These are phyloP conservation scores for Neurospora tetraspora DNA, from an alignment of 495 filamentous ascomycete genomes.

Conservation along the genomic window DNA sequence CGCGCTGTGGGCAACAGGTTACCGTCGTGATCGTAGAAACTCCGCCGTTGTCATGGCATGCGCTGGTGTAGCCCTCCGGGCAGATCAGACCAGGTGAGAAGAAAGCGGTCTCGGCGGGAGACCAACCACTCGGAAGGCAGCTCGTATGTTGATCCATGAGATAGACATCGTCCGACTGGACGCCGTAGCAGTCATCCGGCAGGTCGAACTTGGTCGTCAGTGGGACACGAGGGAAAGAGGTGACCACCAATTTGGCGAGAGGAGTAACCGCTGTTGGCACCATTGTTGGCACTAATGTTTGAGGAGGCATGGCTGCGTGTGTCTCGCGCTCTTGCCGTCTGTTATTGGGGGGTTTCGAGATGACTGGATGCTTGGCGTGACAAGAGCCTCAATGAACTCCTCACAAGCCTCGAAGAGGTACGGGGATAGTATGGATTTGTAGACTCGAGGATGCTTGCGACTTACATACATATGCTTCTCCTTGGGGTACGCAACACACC, in stretches of 20 bases:
- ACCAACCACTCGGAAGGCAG: constrained; percentile 16
- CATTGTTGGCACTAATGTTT: neutral
- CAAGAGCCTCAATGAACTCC: neutral
- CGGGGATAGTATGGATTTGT: neutral
- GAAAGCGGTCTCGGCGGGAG: constrained; percentile 7
- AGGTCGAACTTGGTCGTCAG: constrained; percentile 4
- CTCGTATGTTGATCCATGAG: constrained; percentile 10
- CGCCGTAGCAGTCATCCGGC: constrained; percentile 7
- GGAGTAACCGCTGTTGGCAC: neutral
- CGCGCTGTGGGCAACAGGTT: constrained; percentile 15
- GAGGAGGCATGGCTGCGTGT: neutral
- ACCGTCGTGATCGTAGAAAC: constrained; percentile 18
- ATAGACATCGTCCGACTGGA: constrained; percentile 4
- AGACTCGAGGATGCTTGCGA: neutral
- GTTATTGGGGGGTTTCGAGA: neutral
- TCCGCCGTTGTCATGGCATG: constrained; percentile 10
- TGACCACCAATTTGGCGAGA: neutral
- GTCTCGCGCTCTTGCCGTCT: neutral
- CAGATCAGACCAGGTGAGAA: constrained; percentile 20
- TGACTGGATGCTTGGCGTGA: neutral
- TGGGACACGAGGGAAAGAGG: constrained; percentile 9
- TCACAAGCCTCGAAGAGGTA: neutral
- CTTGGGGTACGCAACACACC: neutral
- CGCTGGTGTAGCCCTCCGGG: constrained; percentile 16
- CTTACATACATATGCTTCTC: neutral